Evolutionary conservation across 148 eudicot species (phyloP).

Genomic region (Vaccinium darrowii): DNA sequence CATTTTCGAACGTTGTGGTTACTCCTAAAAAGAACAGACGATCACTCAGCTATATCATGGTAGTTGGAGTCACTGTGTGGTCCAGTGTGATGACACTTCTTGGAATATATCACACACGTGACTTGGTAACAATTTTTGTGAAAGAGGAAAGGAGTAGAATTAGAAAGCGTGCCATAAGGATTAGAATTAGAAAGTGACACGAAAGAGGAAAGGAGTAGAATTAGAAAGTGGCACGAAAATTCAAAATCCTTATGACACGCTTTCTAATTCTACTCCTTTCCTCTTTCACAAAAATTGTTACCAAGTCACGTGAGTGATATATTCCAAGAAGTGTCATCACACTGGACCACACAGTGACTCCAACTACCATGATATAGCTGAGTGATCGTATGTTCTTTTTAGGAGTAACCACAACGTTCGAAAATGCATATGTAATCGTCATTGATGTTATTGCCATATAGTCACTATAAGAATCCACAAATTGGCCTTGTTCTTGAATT

Average conservation of each 20-base stretch:
- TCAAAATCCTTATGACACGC: no score
- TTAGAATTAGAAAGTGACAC: no score
- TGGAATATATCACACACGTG: background rate
- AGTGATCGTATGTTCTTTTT: background rate
- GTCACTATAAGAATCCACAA: background rate
- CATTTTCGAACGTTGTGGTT: background rate
- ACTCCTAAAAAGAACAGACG: background rate
- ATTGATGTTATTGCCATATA: constrained; percentile 11
- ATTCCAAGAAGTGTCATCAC: background rate
- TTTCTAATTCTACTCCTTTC: no score
- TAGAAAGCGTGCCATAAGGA: no score
- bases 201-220: no score
- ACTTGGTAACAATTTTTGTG: background rate
- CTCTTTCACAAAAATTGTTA: background rate
- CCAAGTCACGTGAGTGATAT: background rate
- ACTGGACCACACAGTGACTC: background rate
- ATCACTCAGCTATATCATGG: background rate
- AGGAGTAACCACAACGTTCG: background rate
- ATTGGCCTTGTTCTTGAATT: background rate
- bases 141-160: no score
- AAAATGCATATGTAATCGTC: background rate
- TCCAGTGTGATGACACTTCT: background rate
- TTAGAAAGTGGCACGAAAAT: no score
- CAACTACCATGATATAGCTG: background rate
- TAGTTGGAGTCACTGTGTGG: background rate